Evolutionary conservation across 164 flowering plant species (phyloP).

Genomic region (Amborella trichopoda): DNA sequence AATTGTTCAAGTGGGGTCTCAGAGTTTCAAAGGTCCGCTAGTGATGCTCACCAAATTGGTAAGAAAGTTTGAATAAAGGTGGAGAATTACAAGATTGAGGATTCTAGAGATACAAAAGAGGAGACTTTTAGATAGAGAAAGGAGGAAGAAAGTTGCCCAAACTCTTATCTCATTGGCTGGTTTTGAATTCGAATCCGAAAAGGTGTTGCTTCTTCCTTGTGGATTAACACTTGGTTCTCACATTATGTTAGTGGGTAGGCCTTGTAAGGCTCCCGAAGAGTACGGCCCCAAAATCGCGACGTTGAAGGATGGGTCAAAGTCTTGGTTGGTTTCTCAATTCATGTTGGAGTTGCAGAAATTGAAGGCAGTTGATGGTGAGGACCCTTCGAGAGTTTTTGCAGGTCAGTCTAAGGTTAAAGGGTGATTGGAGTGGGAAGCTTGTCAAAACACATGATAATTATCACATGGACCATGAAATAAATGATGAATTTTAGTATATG

Average conservation of each 20-base stretch:
- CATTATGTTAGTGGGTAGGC: constrained; percentile 69
- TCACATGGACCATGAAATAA: too few relatives aligned
- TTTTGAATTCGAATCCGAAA: constrained; percentile 30
- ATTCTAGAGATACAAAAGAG: neutral
- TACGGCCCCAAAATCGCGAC: constrained; percentile 42
- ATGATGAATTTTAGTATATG: too few relatives aligned
- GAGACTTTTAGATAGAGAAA: neutral
- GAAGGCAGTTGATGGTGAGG: constrained; percentile 85
- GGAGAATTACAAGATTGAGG: constrained; percentile 22
- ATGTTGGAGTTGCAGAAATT: constrained; percentile 82
- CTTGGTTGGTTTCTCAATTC: constrained; percentile 80
- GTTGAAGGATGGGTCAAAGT: constrained; percentile 37
- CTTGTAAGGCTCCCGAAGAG: constrained; percentile 57
- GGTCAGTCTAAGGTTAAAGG: constrained; percentile 89
- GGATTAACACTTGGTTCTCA: constrained; percentile 85
- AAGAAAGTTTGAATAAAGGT: constrained; percentile 41
- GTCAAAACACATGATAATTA: constrained; percentile 90
- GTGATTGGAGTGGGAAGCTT: constrained; percentile 91
- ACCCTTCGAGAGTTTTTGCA: constrained; percentile 78
- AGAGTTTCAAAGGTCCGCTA: constrained; percentile 44
- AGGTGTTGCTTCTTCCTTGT: constrained; percentile 59
- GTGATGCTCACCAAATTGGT: constrained; percentile 48
- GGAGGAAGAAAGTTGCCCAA: constrained; percentile 39
- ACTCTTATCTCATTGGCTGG: constrained; percentile 42
- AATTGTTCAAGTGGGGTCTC: constrained; percentile 27